phyloP scores from a whole-genome alignment of 495 filamentous ascomycete species.

The Xylaria acuta region DNA sequence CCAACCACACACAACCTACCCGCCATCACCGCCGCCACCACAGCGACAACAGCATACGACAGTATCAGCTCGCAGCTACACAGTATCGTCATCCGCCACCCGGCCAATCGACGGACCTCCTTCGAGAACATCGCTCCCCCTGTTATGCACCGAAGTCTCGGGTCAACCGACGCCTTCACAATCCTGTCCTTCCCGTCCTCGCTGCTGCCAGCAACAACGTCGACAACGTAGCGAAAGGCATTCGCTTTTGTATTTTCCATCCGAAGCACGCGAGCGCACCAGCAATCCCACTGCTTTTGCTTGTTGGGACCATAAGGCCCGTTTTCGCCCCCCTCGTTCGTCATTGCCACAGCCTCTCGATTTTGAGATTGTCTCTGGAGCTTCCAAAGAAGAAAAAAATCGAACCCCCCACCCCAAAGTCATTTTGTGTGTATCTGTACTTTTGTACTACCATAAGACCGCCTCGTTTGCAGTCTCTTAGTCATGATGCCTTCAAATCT shows the following conservation, averaged over 20 bases:
- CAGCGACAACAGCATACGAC: neutral
- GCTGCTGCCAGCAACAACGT: slow-evolving; percentile 12
- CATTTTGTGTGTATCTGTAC: slow-evolving; percentile 4
- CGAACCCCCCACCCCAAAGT: neutral
- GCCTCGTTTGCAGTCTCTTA: slow-evolving; percentile 16
- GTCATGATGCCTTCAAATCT: slow-evolving; percentile 75
- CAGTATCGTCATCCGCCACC: neutral
- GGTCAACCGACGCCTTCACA: slow-evolving; percentile 7
- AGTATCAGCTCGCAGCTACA: neutral
- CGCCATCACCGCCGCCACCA: neutral
- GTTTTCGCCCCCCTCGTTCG: slow-evolving; percentile 10
- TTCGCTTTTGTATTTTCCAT: neutral
- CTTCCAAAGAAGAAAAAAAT: slow-evolving; percentile 1
- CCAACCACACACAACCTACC: neutral
- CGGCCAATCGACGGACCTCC: neutral
- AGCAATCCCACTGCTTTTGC: slow-evolving; percentile 10
- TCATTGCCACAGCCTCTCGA: slow-evolving; percentile 19
- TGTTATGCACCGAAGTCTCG: slow-evolving; percentile 13
- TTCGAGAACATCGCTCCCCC: slow-evolving; percentile 5
- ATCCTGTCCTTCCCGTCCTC: neutral
- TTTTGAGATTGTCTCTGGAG: slow-evolving; percentile 14
- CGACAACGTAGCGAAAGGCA: neutral
- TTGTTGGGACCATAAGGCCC: neutral
- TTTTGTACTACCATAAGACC: slow-evolving; percentile 22
- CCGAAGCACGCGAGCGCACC: slow-evolving; percentile 4